A percentile compares a stretch with the other conserved stretches of the same genome.
Conservation (phyloP, 1,284 basidiomycete species). For the Cronartium ribicola region DNA sequence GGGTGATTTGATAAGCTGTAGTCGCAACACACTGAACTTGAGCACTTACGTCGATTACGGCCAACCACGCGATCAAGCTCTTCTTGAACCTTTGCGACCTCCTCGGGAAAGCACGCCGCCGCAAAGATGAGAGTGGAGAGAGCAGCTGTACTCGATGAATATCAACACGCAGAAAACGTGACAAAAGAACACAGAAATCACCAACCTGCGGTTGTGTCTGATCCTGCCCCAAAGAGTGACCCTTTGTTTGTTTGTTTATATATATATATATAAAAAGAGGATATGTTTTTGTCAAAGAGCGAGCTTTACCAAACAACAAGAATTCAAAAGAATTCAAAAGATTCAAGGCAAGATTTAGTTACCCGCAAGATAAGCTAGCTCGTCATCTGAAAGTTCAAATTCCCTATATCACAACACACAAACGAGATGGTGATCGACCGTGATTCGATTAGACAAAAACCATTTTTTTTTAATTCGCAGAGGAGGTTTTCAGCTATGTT, state of each 20-base stretch:
- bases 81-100: conserved; percentile 59
- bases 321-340: no score
- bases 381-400: conserved; percentile 35
- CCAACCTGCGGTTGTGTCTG: conserved; percentile 35
- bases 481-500: not conserved
- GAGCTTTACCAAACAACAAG: no score
- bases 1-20: not conserved
- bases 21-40: not conserved
- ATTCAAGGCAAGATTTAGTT: not conserved
- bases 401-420: conserved; percentile 2
- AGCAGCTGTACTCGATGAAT: conserved; percentile 58
- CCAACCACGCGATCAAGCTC: conserved; percentile 57
- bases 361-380: conserved; percentile 45
- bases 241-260: not conserved
- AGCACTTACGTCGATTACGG: conserved; percentile 13
- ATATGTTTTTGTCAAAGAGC: not conserved
- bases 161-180: not conserved
- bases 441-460: no score
- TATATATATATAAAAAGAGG: not conserved
- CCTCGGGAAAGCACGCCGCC: conserved; percentile 61
- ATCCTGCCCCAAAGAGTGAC: conserved; percentile 32
- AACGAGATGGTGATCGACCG: no score
- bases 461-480: not conserved
- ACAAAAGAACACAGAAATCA: no score
- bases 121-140: conserved; percentile 62